Evolutionary conservation across 495 filamentous ascomycete genomes (phyloP).

Genomic region (Bathelium albidoporum): DNA sequence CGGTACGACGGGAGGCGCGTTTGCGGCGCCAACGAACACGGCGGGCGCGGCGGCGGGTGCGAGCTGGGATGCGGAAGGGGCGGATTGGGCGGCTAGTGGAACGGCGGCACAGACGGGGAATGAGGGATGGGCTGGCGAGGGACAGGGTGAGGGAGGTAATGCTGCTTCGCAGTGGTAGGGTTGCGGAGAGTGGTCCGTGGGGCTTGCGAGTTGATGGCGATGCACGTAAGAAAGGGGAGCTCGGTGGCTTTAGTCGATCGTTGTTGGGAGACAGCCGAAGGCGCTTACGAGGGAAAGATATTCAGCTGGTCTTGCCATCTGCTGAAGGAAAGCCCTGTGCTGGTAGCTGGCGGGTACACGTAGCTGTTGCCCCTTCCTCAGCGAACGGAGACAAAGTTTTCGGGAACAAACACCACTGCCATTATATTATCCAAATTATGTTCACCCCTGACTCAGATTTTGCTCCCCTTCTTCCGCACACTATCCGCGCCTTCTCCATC

Average conservation of each 20-base stretch:
- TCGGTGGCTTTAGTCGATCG: conserved; percentile 5
- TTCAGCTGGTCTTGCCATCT: conserved; percentile 40
- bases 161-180: conserved; percentile 57
- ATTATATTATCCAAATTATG: neutral
- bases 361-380: conserved; percentile 41
- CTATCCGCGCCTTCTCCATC: neutral
- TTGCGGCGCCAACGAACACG: conserved; percentile 51
- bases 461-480: neutral
- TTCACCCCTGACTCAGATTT: neutral
- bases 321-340: conserved; percentile 93
- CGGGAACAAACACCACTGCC: neutral
- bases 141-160: conserved; percentile 27
- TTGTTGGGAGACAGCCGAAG: conserved; percentile 43
- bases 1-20: conserved; percentile 45
- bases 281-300: conserved; percentile 99
- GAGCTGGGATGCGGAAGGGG: conserved; percentile 72
- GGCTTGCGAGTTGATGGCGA: neutral
- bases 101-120: conserved; percentile 43
- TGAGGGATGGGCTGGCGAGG: conserved; percentile 59
- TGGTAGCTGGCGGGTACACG: conserved; percentile 49
- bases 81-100: conserved; percentile 60
- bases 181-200: conserved; percentile 20
- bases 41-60: conserved; percentile 42
- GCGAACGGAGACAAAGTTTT: neutral
- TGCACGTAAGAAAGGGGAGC: conserved; percentile 1